These are phyloP conservation scores for Pseudevernia furfuracea DNA, from an alignment of 495 filamentous ascomycete genomes.

Conservation along the genomic window DNA sequence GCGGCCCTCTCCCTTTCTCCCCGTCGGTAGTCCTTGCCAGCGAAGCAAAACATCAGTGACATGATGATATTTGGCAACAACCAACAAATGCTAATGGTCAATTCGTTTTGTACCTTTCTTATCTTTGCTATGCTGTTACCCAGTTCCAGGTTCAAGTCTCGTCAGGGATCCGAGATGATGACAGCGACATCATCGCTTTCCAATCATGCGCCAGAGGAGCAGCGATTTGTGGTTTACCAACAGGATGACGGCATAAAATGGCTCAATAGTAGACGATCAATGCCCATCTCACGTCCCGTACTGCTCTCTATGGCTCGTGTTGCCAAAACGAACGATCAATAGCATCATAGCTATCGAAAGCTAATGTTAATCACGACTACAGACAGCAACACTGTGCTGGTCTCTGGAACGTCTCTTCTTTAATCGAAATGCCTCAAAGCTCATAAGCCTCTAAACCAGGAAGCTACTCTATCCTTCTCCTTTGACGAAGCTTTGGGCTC, in stretches of 20 bases:
- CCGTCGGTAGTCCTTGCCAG: conserved; percentile 6
- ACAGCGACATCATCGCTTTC: not conserved
- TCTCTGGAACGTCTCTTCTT: not conserved
- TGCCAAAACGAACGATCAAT: not conserved
- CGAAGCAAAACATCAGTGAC: conserved; percentile 2
- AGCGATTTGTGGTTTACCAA: not conserved
- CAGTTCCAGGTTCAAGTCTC: not conserved
- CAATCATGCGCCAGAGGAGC: not conserved
- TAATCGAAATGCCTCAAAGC: not conserved
- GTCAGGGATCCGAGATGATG: not conserved
- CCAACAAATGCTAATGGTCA: not conserved
- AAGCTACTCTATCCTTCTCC: not conserved
- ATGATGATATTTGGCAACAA: not conserved
- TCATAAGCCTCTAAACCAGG: not conserved
- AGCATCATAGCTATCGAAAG: not conserved
- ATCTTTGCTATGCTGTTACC: not conserved
- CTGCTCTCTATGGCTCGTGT: not conserved
- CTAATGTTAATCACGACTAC: not conserved
- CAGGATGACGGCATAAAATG: conserved; percentile 2
- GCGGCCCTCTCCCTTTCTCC: not conserved
- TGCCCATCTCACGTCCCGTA: not conserved
- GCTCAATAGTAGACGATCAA: not conserved
- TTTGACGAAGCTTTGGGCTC: not conserved
- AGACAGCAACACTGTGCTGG: not conserved
- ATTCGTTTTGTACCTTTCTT: not conserved